Conservation (phyloP, 176 grass and related monocot species). For the Oryza rufipogon region DNA sequence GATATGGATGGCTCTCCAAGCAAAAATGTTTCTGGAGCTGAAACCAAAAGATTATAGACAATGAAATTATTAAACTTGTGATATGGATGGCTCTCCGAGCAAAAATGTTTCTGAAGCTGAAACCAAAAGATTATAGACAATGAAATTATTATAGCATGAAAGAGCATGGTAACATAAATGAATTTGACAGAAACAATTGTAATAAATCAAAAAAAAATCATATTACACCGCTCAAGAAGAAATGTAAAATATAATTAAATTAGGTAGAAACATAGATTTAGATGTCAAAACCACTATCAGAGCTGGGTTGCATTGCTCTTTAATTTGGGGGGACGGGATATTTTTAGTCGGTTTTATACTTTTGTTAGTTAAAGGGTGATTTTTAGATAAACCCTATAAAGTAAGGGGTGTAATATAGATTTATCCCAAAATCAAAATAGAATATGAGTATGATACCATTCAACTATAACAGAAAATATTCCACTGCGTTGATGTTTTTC, state of each 20-base stretch:
- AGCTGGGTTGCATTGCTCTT: too few relatives aligned
- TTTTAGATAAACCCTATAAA: too few relatives aligned
- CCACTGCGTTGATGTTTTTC: constrained; percentile 5
- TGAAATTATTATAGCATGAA: constrained; percentile 25
- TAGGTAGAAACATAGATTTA: too few relatives aligned
- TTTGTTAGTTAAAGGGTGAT: too few relatives aligned
- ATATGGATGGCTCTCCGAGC: constrained; percentile 79
- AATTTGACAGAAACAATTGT: background rate
- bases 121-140: constrained; percentile 38
- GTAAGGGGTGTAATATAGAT: too few relatives aligned
- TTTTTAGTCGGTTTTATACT: too few relatives aligned
- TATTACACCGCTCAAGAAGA: too few relatives aligned
- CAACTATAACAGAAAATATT: constrained; percentile 27
- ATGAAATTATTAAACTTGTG: constrained; percentile 73
- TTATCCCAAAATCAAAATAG: too few relatives aligned
- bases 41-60: constrained; percentile 39
- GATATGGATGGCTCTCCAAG: constrained; percentile 82
- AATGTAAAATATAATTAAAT: too few relatives aligned
- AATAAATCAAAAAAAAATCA: background rate
- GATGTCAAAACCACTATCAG: too few relatives aligned
- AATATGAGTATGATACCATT: background rate
- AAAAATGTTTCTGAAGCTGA: constrained; percentile 98
- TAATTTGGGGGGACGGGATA: too few relatives aligned
- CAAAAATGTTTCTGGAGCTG: constrained; percentile 97
- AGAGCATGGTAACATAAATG: background rate